Percentiles rank a stretch among this genome's conserved stretches.
These are phyloP conservation scores for Venturia aucupariae DNA, from an alignment of 2,329 filamentous ascomycete genomes.

Conservation along the genomic window DNA sequence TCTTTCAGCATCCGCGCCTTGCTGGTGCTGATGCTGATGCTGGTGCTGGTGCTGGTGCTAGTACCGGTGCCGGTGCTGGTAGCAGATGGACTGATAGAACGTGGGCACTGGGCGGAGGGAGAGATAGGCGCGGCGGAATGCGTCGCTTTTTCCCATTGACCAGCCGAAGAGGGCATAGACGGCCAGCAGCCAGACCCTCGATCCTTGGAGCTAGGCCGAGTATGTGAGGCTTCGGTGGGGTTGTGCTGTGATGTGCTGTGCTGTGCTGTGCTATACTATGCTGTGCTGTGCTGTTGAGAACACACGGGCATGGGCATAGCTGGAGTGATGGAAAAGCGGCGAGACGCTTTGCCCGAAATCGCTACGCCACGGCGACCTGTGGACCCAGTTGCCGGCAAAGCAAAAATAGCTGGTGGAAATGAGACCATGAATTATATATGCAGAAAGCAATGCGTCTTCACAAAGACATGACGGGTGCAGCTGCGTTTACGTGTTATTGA, in stretches of 20 bases:
- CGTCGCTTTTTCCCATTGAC: background rate
- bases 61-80: no score
- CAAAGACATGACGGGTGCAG: background rate
- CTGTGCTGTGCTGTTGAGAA: no score
- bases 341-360: background rate
- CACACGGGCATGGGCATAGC: no score
- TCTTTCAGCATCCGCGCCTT: no score
- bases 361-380: background rate
- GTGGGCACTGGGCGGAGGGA: background rate
- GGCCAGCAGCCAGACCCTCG: no score
- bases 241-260: no score
- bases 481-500: background rate
- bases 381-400: background rate
- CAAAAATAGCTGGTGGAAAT: slow-evolving; percentile 12
- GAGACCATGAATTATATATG: slow-evolving; percentile 5
- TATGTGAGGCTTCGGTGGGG: background rate
- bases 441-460: background rate
- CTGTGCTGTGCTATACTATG: no score
- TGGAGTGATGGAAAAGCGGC: no score
- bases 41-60: no score
- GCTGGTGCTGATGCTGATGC: no score
- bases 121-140: background rate
- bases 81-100: background rate
- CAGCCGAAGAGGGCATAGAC: background rate
- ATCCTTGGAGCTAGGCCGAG: background rate